Percentiles rank a stretch among this genome's conserved stretches.
These are phyloP conservation scores for Penicillium glabrum DNA, from an alignment of 2,329 filamentous ascomycete genomes.

Conservation along the genomic window DNA sequence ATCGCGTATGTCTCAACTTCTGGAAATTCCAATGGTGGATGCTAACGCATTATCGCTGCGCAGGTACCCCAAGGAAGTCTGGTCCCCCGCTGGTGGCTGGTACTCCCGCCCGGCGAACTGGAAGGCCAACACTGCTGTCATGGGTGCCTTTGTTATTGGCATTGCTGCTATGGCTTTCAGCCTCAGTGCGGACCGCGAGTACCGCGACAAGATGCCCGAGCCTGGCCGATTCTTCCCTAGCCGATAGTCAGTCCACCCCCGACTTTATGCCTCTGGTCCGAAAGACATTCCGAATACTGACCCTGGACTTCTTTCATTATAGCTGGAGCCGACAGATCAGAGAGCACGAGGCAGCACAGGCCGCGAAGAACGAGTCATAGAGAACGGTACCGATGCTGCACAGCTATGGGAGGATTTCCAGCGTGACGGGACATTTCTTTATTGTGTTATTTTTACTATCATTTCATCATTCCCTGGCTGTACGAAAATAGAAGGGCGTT, in stretches of 20 bases:
- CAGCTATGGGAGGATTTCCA: conserved; percentile 22
- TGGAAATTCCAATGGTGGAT: conserved; percentile 24
- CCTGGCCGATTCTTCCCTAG: conserved; percentile 77
- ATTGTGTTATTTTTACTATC: conserved; percentile 25
- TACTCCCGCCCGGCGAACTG: conserved; percentile 94
- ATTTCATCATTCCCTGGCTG: conserved; percentile 37
- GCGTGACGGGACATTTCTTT: conserved; percentile 28
- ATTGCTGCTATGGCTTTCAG: conserved; percentile 69
- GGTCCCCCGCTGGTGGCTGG: conserved; percentile 98
- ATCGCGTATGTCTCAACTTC: conserved; percentile 60
- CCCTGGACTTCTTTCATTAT: conserved; percentile 14
- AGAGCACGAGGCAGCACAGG: conserved; percentile 61
- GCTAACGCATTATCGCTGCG: conserved; percentile 24
- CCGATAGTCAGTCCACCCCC: conserved; percentile 65
- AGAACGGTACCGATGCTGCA: conserved; percentile 13
- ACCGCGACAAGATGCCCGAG: conserved; percentile 73
- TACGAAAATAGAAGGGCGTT: conserved; percentile 41
- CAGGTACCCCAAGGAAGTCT: conserved; percentile 98
- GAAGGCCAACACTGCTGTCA: conserved; percentile 84
- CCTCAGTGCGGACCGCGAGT: conserved; percentile 71
- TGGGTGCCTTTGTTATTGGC: conserved; percentile 66
- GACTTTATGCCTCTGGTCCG: not conserved
- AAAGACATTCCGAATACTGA: conserved; percentile 13
- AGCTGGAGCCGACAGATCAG: conserved; percentile 73
- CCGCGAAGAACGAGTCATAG: conserved; percentile 44